Evolutionary conservation across 1,284 basidiomycete genomes (phyloP).

Genomic region (Peniophora sp.): DNA sequence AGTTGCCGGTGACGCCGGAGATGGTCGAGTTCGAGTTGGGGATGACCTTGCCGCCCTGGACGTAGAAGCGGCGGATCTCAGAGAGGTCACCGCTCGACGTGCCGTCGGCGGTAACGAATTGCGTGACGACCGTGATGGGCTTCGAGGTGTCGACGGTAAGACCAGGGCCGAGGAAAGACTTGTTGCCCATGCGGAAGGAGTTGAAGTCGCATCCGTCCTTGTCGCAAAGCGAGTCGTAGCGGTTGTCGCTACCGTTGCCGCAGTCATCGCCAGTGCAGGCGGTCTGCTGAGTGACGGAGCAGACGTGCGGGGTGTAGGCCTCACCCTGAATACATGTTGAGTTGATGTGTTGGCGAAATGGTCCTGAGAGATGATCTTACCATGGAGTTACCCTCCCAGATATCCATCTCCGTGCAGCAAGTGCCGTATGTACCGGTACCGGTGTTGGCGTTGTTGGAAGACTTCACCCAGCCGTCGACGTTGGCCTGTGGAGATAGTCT

Average conservation of each 20-base stretch:
- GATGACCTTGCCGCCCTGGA: slow-evolving; percentile 43
- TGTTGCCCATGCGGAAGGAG: slow-evolving; percentile 44
- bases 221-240: slow-evolving; percentile 39
- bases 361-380: no score
- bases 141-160: slow-evolving; percentile 37
- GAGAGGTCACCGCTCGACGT: slow-evolving; percentile 34
- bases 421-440: slow-evolving; percentile 35
- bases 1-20: slow-evolving; percentile 29
- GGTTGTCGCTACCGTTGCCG: slow-evolving; percentile 23
- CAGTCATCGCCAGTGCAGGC: slow-evolving; percentile 33
- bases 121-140: slow-evolving; percentile 39
- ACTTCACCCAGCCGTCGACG: slow-evolving; percentile 31
- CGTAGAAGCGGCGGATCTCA: slow-evolving; percentile 47
- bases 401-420: slow-evolving; percentile 51
- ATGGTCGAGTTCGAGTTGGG: slow-evolving; percentile 39
- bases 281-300: slow-evolving; percentile 30
- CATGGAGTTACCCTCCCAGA: slow-evolving; percentile 44
- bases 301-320: slow-evolving; percentile 41
- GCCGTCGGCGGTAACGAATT: slow-evolving; percentile 40
- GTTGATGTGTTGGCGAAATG: no score
- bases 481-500: slow-evolving; percentile 30
- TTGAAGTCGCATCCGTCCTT: slow-evolving; percentile 51
- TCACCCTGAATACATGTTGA: slow-evolving; percentile 32
- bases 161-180: slow-evolving; percentile 38
- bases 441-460: slow-evolving; percentile 33